These are phyloP conservation scores for Starmerella powellii DNA, from an alignment of 805 yeast genomes.

Conservation along the genomic window DNA sequence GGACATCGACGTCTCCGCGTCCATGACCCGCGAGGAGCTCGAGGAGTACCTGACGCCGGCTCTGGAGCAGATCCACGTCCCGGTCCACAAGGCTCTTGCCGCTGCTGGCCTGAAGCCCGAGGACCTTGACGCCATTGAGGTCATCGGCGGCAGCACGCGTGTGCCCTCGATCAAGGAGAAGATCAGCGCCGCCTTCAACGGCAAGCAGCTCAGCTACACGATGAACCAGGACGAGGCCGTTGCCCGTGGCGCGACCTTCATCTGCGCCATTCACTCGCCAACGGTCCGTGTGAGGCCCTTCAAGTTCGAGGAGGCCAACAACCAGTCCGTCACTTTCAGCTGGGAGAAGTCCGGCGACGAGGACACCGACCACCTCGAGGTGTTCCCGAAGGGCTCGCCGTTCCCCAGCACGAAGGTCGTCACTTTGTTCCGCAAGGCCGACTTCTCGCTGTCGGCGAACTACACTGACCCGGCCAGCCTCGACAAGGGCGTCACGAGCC, in stretches of 20 bases:
- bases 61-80: constrained; percentile 60
- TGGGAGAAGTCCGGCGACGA: constrained; percentile 95
- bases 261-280: constrained; percentile 98
- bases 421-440: constrained; percentile 82
- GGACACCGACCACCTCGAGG: constrained; percentile 79
- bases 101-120: constrained; percentile 61
- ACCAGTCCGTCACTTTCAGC: constrained; percentile 79
- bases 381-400: constrained; percentile 84
- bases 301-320: constrained; percentile 93
- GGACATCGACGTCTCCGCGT: constrained; percentile 88
- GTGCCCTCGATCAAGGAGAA: constrained; percentile 84
- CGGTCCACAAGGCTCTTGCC: constrained; percentile 70
- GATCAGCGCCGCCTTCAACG: constrained; percentile 67
- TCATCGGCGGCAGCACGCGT: constrained; percentile 97
- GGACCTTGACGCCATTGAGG: constrained; percentile 82
- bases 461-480: constrained; percentile 66
- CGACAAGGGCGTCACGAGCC: constrained; percentile 52
- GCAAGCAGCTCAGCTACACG: constrained; percentile 79
- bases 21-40: constrained; percentile 78
- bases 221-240: constrained; percentile 98
- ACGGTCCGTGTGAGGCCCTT: constrained; percentile 97
- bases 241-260: constrained; percentile 97
- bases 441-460: constrained; percentile 73
- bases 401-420: constrained; percentile 94
- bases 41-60: constrained; percentile 81